These are phyloP conservation scores for Starmerella vaccinii DNA, from an alignment of 805 yeast species.

Conservation along the genomic window DNA sequence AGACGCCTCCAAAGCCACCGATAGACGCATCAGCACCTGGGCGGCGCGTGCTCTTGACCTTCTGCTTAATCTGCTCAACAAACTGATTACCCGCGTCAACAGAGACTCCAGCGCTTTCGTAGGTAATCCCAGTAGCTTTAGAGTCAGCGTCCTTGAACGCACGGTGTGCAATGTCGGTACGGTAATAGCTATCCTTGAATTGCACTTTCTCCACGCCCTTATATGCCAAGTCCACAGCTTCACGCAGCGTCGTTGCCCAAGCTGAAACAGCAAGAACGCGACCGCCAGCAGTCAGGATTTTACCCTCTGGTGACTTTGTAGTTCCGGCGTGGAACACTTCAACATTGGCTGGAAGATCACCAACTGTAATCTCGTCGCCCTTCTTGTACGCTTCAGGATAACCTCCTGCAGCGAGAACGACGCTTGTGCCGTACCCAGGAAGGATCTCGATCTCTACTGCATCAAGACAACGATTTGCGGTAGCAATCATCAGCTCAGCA, in stretches of 20 bases:
- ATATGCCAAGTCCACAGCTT: slow-evolving; percentile 79
- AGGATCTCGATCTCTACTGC: slow-evolving; percentile 47
- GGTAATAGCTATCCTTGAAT: slow-evolving; percentile 67
- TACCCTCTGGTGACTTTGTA: slow-evolving; percentile 39
- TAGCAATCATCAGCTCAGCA: slow-evolving; percentile 84
- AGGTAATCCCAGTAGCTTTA: slow-evolving; percentile 46
- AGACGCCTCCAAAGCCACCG: slow-evolving; percentile 98
- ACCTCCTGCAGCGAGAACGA: slow-evolving; percentile 94
- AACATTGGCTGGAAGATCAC: slow-evolving; percentile 44
- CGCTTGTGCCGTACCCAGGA: slow-evolving; percentile 71
- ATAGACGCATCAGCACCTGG: slow-evolving; percentile 96
- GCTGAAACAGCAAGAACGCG: slow-evolving; percentile 95
- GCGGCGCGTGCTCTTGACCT: slow-evolving; percentile 86
- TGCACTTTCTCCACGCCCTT: slow-evolving; percentile 67
- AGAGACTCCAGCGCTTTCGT: slow-evolving; percentile 93
- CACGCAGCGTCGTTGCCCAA: slow-evolving; percentile 59
- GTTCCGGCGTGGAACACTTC: slow-evolving; percentile 96
- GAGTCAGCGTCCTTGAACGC: slow-evolving; percentile 58
- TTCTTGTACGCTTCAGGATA: slow-evolving; percentile 81
- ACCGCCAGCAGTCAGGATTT: slow-evolving; percentile 81
- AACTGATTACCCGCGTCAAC: slow-evolving; percentile 89
- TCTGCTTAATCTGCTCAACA: slow-evolving; percentile 80
- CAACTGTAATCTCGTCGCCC: slow-evolving; percentile 66
- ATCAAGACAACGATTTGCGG: slow-evolving; percentile 89
- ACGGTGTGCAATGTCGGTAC: slow-evolving; percentile 91